phyloP scores from a whole-genome alignment of 345 rosid genomes.

The Bruguiera sexangula region DNA sequence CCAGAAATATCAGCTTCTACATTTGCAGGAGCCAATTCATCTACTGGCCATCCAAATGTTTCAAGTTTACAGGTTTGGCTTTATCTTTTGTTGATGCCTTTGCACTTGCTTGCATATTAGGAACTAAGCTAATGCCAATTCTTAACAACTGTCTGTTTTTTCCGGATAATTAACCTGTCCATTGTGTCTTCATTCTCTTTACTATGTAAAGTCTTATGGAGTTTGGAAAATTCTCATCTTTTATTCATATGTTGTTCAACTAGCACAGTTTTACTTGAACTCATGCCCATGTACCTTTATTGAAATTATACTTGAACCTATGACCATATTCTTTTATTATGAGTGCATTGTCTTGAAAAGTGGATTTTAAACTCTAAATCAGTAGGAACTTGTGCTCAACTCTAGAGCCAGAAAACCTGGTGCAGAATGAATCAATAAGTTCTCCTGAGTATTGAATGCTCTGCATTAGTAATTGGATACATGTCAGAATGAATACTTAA shows the following conservation, averaged over 20 bases:
- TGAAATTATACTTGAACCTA: neutral
- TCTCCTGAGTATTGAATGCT: neutral
- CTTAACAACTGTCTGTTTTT: neutral
- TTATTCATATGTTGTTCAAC: neutral
- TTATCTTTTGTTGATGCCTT: constrained; percentile 5
- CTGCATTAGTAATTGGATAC: neutral
- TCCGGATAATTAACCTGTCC: neutral
- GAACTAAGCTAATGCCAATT: neutral
- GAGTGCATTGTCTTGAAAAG: neutral
- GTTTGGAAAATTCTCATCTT: neutral
- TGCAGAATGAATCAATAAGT: no score
- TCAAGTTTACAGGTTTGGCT: constrained; percentile 34
- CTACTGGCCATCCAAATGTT: constrained; percentile 32
- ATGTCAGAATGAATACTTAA: neutral
- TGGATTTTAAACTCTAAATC: neutral
- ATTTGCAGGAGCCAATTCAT: constrained; percentile 22
- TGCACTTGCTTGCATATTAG: neutral
- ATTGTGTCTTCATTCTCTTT: neutral
- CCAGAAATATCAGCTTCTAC: constrained; percentile 37
- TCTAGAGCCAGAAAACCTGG: no score
- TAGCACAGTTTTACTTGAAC: neutral
- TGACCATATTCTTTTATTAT: neutral
- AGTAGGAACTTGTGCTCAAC: no score
- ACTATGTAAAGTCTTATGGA: neutral
- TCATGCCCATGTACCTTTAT: no score